Evolutionary conservation across 441 rosid genomes (phyloP).

Genomic region (Omphalea diandra): DNA sequence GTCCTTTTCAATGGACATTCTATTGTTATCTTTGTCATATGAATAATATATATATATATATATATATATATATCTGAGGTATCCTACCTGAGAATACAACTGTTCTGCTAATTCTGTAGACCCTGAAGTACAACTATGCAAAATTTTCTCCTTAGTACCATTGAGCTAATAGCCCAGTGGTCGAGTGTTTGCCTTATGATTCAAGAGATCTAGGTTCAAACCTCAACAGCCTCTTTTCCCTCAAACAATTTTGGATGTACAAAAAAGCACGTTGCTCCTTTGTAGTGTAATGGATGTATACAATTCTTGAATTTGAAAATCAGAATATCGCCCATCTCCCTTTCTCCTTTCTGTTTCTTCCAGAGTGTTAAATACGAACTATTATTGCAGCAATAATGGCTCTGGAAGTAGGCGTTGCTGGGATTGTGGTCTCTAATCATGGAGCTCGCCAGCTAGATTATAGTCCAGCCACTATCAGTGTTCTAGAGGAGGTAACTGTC

Average conservation of each 20-base stretch:
- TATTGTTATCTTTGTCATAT: neutral
- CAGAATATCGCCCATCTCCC: neutral
- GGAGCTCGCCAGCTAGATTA: constrained; percentile 60
- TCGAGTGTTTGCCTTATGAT: no score
- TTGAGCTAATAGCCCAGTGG: no score
- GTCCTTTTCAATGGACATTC: neutral
- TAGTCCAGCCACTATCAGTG: constrained; percentile 45
- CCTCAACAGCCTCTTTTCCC: no score
- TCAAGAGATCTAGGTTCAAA: no score
- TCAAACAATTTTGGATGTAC: no score
- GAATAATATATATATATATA: neutral
- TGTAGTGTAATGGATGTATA: neutral
- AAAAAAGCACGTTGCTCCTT: no score
- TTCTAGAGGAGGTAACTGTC: constrained; percentile 50
- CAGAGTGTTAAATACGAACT: neutral
- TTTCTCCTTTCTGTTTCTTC: neutral
- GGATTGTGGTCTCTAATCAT: constrained; percentile 56
- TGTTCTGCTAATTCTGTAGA: neutral
- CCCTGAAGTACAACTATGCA: neutral
- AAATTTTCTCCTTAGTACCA: neutral
- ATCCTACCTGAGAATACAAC: neutral
- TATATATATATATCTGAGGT: neutral
- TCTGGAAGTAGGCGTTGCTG: constrained; percentile 49
- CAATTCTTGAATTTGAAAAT: neutral
- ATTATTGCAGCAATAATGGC: constrained; percentile 50